Base-by-base conservation (phyloP, 352 stramenopile species). In the Globisporangium radiosum region DNA sequence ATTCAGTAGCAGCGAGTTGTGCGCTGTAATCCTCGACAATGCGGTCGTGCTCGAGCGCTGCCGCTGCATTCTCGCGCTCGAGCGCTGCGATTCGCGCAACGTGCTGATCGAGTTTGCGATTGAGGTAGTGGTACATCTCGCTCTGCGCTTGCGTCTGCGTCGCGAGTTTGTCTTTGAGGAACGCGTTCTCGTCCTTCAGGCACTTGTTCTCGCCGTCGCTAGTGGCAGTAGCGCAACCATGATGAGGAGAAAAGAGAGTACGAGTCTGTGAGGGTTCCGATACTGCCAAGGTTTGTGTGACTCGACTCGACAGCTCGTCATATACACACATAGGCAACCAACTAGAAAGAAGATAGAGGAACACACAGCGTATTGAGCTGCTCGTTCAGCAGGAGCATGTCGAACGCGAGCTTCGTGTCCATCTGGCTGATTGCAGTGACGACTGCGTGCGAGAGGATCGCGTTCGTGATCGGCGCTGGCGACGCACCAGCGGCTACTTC, bases 101-200 rank as follows among this genome's bases (percentile, higher is more conserved):
- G 59, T 92, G 83, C 47, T 78, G 67, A 57, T 97, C 87, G 17
- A 94, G 76, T 47, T 93, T 93, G 33, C 76, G 73, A 57, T 94
- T 84, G 38, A 95, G 81, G 60, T 94, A 93, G 54, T 89, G 88
- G 58, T 94, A 94, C 65, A 95, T 90, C 36, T 95, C 88, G 48
- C 69, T 84, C 57, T 93, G 74, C 42, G 92, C 77, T 17, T 73
- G 69, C 1, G 62, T 75, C 44, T 76, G 70, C 13, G 69, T 74
- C 13, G 63, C 70, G 51, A 87, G 47, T 37, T 63, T 55, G 17
- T 75, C 56, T 45, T 80, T 81, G 7, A 91, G 52, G 45, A 86
- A 76, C 17, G 60, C 49, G 7, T 74, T 70, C 51, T 89, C 75
- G 6, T 76, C 63, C n/a, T 78, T 78, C 19, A 77, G 17, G 9